phyloP scores from a whole-genome alignment of 345 rosid species.

The Angophora floribunda region DNA sequence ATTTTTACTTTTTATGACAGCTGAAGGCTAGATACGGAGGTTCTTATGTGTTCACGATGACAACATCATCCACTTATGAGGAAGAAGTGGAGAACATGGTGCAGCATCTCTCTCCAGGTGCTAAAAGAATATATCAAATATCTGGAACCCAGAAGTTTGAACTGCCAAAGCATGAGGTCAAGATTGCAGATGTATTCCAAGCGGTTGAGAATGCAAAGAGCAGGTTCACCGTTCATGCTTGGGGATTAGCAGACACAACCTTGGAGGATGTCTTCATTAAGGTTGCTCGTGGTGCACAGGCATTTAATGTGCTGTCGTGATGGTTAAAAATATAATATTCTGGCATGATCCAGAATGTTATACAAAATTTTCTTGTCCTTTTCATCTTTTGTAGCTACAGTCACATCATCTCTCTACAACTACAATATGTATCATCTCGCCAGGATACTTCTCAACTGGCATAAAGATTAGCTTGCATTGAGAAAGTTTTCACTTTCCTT shows the following conservation, averaged over 20 bases:
- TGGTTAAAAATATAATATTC: neutral
- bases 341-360: neutral
- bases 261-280: slow-evolving; percentile 97
- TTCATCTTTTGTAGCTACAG: neutral
- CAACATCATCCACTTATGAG: slow-evolving; percentile 54
- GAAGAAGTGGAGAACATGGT: slow-evolving; percentile 58
- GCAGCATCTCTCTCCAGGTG: slow-evolving; percentile 44
- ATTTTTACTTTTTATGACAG: slow-evolving; percentile 17
- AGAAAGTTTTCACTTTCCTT: neutral
- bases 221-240: slow-evolving; percentile 68
- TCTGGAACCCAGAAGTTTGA: slow-evolving; percentile 97
- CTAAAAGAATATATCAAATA: slow-evolving; percentile 66
- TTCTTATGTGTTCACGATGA: slow-evolving; percentile 77
- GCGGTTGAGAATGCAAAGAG: slow-evolving; percentile 84
- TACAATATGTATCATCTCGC: neutral
- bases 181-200: slow-evolving; percentile 61
- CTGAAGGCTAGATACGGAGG: slow-evolving; percentile 88
- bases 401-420: neutral
- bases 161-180: slow-evolving; percentile 73
- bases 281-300: slow-evolving; percentile 56
- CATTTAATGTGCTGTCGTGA: slow-evolving; percentile 44
- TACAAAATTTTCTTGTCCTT: neutral
- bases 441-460: neutral
- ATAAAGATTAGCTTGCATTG: neutral
- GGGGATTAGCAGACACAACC: slow-evolving; percentile 95